Evolutionary conservation across 306 rosid species (phyloP), one percentile per base, ranked within the genome.

Genomic region (Trichosanthes cucumerina): DNA sequence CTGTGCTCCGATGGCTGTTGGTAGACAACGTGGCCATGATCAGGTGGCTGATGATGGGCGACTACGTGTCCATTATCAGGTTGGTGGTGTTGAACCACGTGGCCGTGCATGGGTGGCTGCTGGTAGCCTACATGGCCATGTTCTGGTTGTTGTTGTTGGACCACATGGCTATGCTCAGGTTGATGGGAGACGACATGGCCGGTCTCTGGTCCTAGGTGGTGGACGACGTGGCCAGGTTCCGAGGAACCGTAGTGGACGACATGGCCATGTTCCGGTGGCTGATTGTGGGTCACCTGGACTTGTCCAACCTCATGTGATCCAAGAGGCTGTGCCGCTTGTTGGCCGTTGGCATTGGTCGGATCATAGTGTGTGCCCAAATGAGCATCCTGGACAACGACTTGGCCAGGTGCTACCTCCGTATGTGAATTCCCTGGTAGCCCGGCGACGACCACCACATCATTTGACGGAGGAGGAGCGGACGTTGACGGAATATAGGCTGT

Each of bases 231-330:
- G n/a, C 71, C 71, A 6, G 44, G 9, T 1, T 68, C 75, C 5
- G 46, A 5, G 1, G 75, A 14, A 23, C 11, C 12, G 53, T 77
- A 90, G 83, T 86, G 77, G 79, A 81, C 76, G 23, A 53, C 59
- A 1, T 53, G 59, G 59, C 26, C 59, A 26, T 19, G 59, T 53
- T 53, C 26, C 4, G 3, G 10, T 54, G 26, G 11, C 11, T 19
- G 26, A 9, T 19, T 1, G 26, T 6, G 26, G 11, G 15, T 8
- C 26, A 34, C 26, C 3, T 36, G 28, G 26, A 10, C 47, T 64
- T 88, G 83, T 59, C 85, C 91, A 31, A 16, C 57, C 52, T 81
- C 87, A 79, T 82, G 71, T 26, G 80, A 81, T 78, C 71, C 80
- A 41, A 70, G 57, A 75, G 80, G 79, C 47, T 81, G 83, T 13